phyloP scores from a whole-genome alignment of 2,329 filamentous ascomycete species.

The Dendrostoma leiphaemia region DNA sequence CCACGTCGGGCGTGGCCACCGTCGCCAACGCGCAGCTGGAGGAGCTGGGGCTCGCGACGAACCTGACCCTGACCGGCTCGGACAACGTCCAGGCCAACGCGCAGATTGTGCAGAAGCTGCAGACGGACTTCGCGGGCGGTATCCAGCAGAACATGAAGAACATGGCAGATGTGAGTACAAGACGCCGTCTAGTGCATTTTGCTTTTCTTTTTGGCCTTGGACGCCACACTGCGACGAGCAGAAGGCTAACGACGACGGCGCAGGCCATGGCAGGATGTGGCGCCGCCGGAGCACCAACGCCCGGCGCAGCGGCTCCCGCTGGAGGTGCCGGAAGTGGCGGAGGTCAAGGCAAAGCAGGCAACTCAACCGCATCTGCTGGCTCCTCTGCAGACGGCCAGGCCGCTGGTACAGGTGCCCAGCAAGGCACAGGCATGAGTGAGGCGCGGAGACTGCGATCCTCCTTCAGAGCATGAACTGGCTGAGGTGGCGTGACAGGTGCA shows the following conservation, averaged over 20 bases:
- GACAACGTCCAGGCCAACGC: conserved; percentile 17
- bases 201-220: neutral
- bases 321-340: too few relatives aligned
- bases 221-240: too few relatives aligned
- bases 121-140: conserved; percentile 20
- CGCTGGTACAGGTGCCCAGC: too few relatives aligned
- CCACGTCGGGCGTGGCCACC: conserved; percentile 18
- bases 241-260: too few relatives aligned
- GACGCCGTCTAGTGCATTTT: neutral
- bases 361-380: too few relatives aligned
- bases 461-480: too few relatives aligned
- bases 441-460: too few relatives aligned
- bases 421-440: too few relatives aligned
- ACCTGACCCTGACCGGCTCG: conserved; percentile 9
- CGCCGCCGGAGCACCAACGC: neutral
- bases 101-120: conserved; percentile 13
- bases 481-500: too few relatives aligned
- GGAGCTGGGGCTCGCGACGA: conserved; percentile 14
- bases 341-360: too few relatives aligned
- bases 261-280: conserved; percentile 10
- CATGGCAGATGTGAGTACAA: conserved; percentile 16
- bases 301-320: too few relatives aligned
- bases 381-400: too few relatives aligned
- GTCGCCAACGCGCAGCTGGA: conserved; percentile 20
- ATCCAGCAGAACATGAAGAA: conserved; percentile 22